phyloP scores from a whole-genome alignment of 1,139 yeast genomes.

The Candida tropicalis region DNA sequence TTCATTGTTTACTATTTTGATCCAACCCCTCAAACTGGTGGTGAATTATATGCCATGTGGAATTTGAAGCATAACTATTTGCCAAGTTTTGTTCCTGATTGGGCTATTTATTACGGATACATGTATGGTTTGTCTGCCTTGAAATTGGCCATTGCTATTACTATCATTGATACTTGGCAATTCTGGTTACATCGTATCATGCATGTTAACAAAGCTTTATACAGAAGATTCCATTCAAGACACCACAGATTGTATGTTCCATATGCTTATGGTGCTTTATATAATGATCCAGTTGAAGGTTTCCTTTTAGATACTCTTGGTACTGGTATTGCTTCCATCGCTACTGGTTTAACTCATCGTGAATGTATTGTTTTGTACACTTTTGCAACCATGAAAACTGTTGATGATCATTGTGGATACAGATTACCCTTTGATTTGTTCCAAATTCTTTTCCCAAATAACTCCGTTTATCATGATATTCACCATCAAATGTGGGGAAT shows the following conservation, averaged over 20 bases:
- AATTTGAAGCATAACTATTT: slow-evolving; percentile 44
- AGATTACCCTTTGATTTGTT: slow-evolving; percentile 88
- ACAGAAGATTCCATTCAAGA: slow-evolving; percentile 84
- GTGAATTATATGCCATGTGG: slow-evolving; percentile 74
- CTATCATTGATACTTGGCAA: slow-evolving; percentile 92
- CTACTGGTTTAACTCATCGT: slow-evolving; percentile 68
- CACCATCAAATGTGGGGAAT: slow-evolving; percentile 97
- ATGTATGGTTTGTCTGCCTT: slow-evolving; percentile 61
- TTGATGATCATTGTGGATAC: slow-evolving; percentile 98
- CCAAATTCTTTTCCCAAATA: slow-evolving; percentile 89
- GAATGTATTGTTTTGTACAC: slow-evolving; percentile 76
- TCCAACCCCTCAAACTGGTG: slow-evolving; percentile 68
- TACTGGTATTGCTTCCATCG: slow-evolving; percentile 76
- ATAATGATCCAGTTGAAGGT: slow-evolving; percentile 93
- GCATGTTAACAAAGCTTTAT: slow-evolving; percentile 80
- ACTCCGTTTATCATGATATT: slow-evolving; percentile 93
- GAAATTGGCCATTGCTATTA: slow-evolving; percentile 63
- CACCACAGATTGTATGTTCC: slow-evolving; percentile 96
- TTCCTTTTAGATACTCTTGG: slow-evolving; percentile 89
- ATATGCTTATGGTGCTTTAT: slow-evolving; percentile 94
- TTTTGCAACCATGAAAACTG: slow-evolving; percentile 92
- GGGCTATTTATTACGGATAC: slow-evolving; percentile 50
- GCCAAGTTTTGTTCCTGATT: slow-evolving; percentile 46
- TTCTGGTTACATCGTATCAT: slow-evolving; percentile 83
- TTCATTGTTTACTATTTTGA: slow-evolving; percentile 56